Percentiles rank a stretch among this genome's conserved stretches.
Evolutionary conservation across 805 yeast genomes (phyloP).

Genomic region (Candida stauntonica): DNA sequence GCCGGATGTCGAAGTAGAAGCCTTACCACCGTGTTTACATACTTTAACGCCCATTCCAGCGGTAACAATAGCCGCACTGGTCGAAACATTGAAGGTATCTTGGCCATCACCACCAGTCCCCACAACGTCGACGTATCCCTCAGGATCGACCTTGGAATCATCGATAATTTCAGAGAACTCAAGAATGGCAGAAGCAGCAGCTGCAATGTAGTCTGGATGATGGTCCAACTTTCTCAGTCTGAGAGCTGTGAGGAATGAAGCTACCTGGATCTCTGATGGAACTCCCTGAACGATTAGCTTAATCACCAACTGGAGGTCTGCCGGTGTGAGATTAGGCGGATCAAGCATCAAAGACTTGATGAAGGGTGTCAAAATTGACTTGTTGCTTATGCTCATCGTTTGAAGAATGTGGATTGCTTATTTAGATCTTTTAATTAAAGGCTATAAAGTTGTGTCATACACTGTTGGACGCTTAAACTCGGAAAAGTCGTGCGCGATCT

Average conservation of each 20-base stretch:
- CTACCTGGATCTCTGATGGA: slow-evolving; percentile 64
- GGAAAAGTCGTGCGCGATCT: too few relatives aligned
- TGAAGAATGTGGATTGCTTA: not conserved
- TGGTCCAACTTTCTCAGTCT: slow-evolving; percentile 75
- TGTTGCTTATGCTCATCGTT: slow-evolving; percentile 2
- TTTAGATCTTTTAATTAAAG: not conserved
- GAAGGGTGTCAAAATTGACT: slow-evolving; percentile 42
- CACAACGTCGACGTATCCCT: slow-evolving; percentile 78
- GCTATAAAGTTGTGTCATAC: not conserved
- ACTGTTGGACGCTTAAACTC: too few relatives aligned
- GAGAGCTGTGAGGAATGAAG: slow-evolving; percentile 76
- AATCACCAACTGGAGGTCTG: slow-evolving; percentile 62
- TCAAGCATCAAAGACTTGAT: slow-evolving; percentile 57
- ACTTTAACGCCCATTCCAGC: slow-evolving; percentile 81
- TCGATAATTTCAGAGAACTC: slow-evolving; percentile 58
- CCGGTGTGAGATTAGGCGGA: slow-evolving; percentile 60
- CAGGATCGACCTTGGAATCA: slow-evolving; percentile 37
- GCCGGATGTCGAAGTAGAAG: slow-evolving; percentile 89
- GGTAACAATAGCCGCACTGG: slow-evolving; percentile 90
- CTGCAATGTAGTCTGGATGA: slow-evolving; percentile 74
- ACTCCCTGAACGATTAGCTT: slow-evolving; percentile 54
- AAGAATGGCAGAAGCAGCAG: slow-evolving; percentile 74
- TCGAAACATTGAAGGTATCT: slow-evolving; percentile 93
- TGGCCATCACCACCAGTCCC: slow-evolving; percentile 99
- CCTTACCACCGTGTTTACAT: slow-evolving; percentile 97